Evolutionary conservation across 2,329 filamentous ascomycete species (phyloP), one percentile per base, ranked within the genome.

Genomic region (Raffaelea albimanens): DNA sequence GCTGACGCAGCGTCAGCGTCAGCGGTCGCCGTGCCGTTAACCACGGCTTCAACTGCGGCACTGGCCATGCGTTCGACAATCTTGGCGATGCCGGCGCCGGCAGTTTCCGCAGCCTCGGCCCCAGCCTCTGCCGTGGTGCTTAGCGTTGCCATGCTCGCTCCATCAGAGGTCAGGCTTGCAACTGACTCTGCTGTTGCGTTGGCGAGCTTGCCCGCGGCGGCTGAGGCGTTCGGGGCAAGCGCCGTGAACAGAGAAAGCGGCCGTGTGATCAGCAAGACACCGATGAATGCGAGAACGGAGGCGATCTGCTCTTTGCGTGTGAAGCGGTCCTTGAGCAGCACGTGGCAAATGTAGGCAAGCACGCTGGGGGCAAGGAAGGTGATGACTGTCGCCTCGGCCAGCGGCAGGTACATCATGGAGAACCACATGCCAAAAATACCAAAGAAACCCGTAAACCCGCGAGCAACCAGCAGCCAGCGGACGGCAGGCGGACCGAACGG

Each of bases 381-480:
- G 46, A 96, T 83, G 31, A 95, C 89, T 0, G 87, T 93, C 2
- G 89, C 88, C 61, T 95, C 89, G 16, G 87, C 85, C 2, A 95
- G 73, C 0, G 87, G 86, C 3, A 95, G 76, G 57, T 94, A 94
- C 59, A 86, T 76, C 49, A 74, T 74, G 11, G 68, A 73, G 53
- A 67, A 73, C 72, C 70, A 94, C 66, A 93, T 77, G 33, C 85
- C 85, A 61, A 83, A 90, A 4, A 94, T 83, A 11, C 87, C 87
- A 60, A 87, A 85, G 45, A 58, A 58, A n/a, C 55, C 55, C 2
- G 47, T 41, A 5, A 56, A 41, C 25, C 56, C 56, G 34, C 56
- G 53, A 20, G 46, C 10, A 2, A 87, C 61, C 4, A 96, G 70
- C 5, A 95, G 67, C 58, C 71, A 70, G 34, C 87, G 72, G 4